Conservation (phyloP, 352 stramenopile genomes). For the Thraustotheca clavata region DNA sequence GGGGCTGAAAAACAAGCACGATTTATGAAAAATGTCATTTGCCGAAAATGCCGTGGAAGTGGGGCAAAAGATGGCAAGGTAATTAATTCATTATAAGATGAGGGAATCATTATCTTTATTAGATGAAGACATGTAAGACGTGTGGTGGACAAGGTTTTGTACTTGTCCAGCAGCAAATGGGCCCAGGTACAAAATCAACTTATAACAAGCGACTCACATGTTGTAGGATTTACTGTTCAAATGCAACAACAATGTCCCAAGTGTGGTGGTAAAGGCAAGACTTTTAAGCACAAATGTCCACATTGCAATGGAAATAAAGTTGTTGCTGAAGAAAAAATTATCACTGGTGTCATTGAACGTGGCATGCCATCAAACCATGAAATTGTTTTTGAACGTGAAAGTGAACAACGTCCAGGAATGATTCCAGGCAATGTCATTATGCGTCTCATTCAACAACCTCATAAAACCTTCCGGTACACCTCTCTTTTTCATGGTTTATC, state of each 20-base stretch:
- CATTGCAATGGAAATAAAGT: constrained; percentile 78
- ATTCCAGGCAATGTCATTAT: constrained; percentile 94
- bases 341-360: constrained; percentile 68
- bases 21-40: constrained; percentile 71
- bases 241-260: constrained; percentile 86
- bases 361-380: constrained; percentile 77
- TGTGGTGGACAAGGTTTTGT: constrained; percentile 66
- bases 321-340: constrained; percentile 67
- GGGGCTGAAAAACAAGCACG: constrained; percentile 61
- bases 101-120: background rate
- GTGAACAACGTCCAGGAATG: constrained; percentile 75
- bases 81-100: background rate
- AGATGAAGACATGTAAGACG: constrained; percentile 62
- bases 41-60: constrained; percentile 72
- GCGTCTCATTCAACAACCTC: constrained; percentile 83
- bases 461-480: constrained; percentile 77
- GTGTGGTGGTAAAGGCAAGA: constrained; percentile 83
- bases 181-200: constrained; percentile 26
- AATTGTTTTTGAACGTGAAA: constrained; percentile 82
- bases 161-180: constrained; percentile 75
- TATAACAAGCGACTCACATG: background rate
- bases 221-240: constrained; percentile 64
- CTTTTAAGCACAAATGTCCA: constrained; percentile 94
- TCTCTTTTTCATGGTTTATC: background rate
- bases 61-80: constrained; percentile 76